phyloP scores from a whole-genome alignment of 2,329 filamentous ascomycete species.

The Cladosporium sp. region DNA sequence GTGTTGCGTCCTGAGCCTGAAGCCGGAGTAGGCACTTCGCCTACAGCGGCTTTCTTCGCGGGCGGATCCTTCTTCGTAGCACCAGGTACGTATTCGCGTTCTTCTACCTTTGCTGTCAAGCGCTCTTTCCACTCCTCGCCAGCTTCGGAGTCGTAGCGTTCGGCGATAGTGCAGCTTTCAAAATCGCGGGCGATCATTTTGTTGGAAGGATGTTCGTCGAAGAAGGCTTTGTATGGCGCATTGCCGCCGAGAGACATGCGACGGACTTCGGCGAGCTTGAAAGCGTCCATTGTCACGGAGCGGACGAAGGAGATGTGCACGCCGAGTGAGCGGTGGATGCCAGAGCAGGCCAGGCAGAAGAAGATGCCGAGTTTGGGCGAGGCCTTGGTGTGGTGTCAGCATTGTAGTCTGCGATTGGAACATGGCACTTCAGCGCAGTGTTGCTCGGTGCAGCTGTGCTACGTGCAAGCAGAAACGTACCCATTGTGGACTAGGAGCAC shows the following conservation, averaged over 20 bases:
- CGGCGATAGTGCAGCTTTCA: constrained; percentile 84
- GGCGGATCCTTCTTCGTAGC: constrained; percentile 1
- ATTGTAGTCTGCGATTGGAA: too few relatives aligned
- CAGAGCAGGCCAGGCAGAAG: constrained; percentile 94
- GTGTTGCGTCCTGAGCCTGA: constrained; percentile 18
- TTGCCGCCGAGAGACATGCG: constrained; percentile 94
- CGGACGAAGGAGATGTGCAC: constrained; percentile 98
- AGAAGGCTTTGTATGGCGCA: constrained; percentile 80
- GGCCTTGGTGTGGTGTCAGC: constrained; percentile 36
- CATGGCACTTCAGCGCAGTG: too few relatives aligned
- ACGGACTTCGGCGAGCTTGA: constrained; percentile 87
- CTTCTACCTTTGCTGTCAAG: constrained; percentile 81
- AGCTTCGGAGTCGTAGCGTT: constrained; percentile 82
- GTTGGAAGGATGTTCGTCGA: constrained; percentile 56
- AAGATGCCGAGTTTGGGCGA: constrained; percentile 97
- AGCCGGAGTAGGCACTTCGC: constrained; percentile 10
- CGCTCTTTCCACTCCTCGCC: constrained; percentile 96
- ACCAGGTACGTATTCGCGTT: constrained; percentile 71
- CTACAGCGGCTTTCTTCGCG: constrained; percentile 6
- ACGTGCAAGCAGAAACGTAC: constrained; percentile 3
- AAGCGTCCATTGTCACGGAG: constrained; percentile 97
- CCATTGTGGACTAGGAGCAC: constrained; percentile 96
- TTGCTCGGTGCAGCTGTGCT: not conserved
- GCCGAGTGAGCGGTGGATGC: constrained; percentile 87
- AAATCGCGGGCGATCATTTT: constrained; percentile 52